Percentiles rank a stretch among this genome's conserved stretches.
Evolutionary conservation across 345 rosid genomes (phyloP).

Genomic region (Sonneratia caseolaris): DNA sequence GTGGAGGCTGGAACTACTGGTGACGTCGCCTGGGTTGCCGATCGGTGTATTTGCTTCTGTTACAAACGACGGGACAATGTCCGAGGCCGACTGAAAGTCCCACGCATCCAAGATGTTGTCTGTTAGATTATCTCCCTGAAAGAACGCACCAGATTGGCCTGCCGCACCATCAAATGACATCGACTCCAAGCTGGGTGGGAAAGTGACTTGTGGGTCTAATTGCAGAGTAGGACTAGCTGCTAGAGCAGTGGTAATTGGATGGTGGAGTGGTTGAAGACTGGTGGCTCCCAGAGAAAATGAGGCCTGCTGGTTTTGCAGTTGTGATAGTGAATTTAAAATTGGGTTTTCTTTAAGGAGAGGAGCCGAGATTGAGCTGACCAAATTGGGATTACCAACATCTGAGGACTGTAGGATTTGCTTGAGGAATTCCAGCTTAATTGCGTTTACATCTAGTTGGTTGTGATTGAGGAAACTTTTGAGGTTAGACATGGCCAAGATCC

Average conservation of each 20-base stretch:
- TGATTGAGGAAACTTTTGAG: conserved; percentile 3
- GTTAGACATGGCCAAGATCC: conserved; percentile 2
- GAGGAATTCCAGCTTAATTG: conserved; percentile 11
- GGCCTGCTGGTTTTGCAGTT: neutral
- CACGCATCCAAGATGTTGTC: neutral
- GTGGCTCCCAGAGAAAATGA: conserved; percentile 5
- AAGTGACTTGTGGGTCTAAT: conserved; percentile 4
- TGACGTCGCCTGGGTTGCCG: neutral
- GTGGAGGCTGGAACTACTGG: conserved; percentile 3
- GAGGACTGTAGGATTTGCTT: conserved; percentile 13
- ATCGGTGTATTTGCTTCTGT: neutral
- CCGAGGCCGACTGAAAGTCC: neutral
- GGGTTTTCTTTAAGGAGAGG: conserved; percentile 12
- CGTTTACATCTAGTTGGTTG: conserved; percentile 2
- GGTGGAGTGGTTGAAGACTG: conserved; percentile 12
- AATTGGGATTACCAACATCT: neutral
- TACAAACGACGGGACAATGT: neutral
- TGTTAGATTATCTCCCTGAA: neutral
- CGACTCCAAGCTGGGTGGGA: conserved; percentile 42
- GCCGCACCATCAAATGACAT: conserved; percentile 15
- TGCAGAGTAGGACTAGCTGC: neutral
- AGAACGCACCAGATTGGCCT: neutral
- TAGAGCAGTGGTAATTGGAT: conserved; percentile 1
- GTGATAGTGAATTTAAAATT: conserved; percentile 4
- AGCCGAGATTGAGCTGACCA: neutral